A percentile compares a stretch with the other conserved stretches of the same genome.
These are phyloP conservation scores for Abortiporus biennis DNA, from an alignment of 1,284 basidiomycete species.

Conservation along the genomic window DNA sequence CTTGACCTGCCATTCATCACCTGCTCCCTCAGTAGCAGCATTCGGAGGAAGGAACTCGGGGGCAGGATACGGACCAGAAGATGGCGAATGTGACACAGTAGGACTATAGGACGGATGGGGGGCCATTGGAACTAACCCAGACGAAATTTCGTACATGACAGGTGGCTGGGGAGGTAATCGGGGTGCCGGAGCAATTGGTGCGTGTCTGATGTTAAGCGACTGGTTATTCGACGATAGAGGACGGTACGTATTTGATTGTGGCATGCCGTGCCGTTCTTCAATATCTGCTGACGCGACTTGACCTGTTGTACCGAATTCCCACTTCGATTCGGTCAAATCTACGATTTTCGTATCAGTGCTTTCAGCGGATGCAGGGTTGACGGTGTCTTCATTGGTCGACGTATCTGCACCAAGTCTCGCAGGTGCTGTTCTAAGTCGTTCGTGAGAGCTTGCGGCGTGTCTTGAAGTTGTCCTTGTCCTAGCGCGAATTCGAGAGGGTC, in stretches of 20 bases:
- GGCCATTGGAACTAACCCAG: slow-evolving; percentile 4
- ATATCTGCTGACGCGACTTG: too few relatives aligned
- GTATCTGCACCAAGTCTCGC: slow-evolving; percentile 12
- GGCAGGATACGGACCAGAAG: neutral
- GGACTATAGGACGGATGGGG: neutral
- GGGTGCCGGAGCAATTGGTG: neutral
- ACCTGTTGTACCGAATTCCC: slow-evolving; percentile 52
- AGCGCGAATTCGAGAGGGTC: slow-evolving; percentile 27
- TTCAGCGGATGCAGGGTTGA: too few relatives aligned
- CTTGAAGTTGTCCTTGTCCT: slow-evolving; percentile 27
- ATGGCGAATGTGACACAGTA: slow-evolving; percentile 1
- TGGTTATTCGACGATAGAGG: slow-evolving; percentile 3
- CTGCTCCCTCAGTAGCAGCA: neutral
- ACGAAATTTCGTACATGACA: too few relatives aligned
- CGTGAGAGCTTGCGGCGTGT: slow-evolving; percentile 6
- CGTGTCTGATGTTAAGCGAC: neutral
- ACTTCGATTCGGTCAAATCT: slow-evolving; percentile 37
- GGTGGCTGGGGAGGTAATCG: too few relatives aligned
- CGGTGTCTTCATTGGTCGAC: too few relatives aligned
- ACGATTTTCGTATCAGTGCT: slow-evolving; percentile 25
- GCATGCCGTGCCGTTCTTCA: too few relatives aligned
- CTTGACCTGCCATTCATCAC: slow-evolving; percentile 46
- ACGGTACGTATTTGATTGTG: too few relatives aligned
- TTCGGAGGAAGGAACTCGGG: neutral
- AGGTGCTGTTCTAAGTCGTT: slow-evolving; percentile 3